Base-by-base conservation (phyloP, 1,284 basidiomycete species). In the Coniferiporia sulphurascens region DNA sequence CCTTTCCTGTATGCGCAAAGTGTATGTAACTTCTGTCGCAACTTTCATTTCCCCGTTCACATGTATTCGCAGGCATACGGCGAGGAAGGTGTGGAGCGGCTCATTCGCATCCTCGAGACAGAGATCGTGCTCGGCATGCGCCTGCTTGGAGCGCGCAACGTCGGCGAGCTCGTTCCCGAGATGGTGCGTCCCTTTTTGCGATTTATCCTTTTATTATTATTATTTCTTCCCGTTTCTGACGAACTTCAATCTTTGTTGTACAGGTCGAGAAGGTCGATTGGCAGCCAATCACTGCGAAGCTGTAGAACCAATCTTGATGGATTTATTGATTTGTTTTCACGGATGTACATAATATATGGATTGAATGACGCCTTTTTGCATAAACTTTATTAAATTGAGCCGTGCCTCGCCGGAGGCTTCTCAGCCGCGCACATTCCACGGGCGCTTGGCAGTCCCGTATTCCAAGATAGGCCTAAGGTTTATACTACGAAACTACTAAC, bases 1-100 rank as follows among this genome's bases (percentile, higher is more conserved):
- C 83, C 90, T 0, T 95, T 96, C 78, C 77, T 97, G n/a, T 95
- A 90, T 67, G 92, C 91, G 1, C 92, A 95, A 74, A 90, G 89
- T 67, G 88, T 89, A 71, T 67, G 83, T 66, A 4, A 8, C 48
- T 19, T 41, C 55, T 12, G 50, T 12, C 32, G 61, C 36, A 48
- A 34, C 58, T 44, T 38, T 55, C 17, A 49, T 43, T 55, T n/a
- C 43, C 49, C 51, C 44, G 63, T 17, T 68, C 34, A 7, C 17
- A 35, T 55, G 17, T 15, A 43, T 57, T 35, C 32, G 36, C 63
- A 90, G 81, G 91, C 91, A 4, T 95, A 93, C 60, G 94, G 93
- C 1, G 83, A 87, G 64, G 81, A 82, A 8, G 95, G 95, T 1
- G 92, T 94, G 12, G 77, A 85, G 43, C 89, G 89, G 68, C 79